Base-by-base conservation (phyloP, 2,329 filamentous ascomycete genomes). In the Pochonia chlamydosporia region DNA sequence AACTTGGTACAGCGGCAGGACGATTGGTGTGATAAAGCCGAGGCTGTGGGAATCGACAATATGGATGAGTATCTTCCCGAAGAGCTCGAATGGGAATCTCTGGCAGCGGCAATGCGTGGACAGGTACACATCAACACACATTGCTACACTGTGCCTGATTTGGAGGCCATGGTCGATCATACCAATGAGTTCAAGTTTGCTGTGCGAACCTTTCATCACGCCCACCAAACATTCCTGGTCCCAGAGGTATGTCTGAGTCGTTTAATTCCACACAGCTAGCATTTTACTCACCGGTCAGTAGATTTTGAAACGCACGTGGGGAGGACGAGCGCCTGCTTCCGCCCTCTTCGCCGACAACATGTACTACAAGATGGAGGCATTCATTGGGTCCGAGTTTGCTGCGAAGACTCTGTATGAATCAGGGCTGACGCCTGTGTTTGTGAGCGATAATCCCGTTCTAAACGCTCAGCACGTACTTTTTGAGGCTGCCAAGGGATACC, bases 321-420 rank as follows among this genome's bases (percentile, higher is more conserved):
- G 78, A 13, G 72, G 70, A 11, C 69, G 70, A 0, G 62, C 75
- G 14, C 78, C 75, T n/a, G 76, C 73, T 3, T 76, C 72, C 14
- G 83, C 78, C n/a, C 66, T 85, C 3, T 87, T 87, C 55, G 82
- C 84, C 9, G 82, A 87, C 57, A 85, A 82, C 59, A 85, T 85
- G 79, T 84, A 78, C 61, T 87, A 86, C 72, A 86, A 87, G 64
- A 71, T 76, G 1, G 84, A 87, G 64, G 69, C 82, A 0, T 85
- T 83, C 54, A 68, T 78, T 4, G 83, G 75, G 1, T 84, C 81
- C 10, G 80, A 85, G 59, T 78, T 78, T 49, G 82, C 83, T 2
- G 83, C 82, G 23, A 85, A 84, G 59, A 72, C 81, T 4, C 71
- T 87, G 0, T 81, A 81, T 54, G 82, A 86, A 20, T 73, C 78